A percentile compares a stretch with the other conserved stretches of the same genome.
These are phyloP conservation scores for Chionographis japonica DNA, from an alignment of 106 monocot species.

Conservation along the genomic window DNA sequence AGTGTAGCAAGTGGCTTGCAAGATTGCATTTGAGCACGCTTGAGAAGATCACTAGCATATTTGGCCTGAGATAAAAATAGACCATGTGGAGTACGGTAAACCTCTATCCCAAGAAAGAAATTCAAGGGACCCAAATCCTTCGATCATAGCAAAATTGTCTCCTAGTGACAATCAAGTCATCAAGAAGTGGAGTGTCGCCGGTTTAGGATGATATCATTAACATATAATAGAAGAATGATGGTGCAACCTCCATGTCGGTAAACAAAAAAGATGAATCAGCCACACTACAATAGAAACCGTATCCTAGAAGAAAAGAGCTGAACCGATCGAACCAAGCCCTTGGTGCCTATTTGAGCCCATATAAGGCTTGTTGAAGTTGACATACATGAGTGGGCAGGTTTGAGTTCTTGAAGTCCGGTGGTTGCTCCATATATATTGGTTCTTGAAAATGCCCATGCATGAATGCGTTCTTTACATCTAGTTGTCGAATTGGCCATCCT, in stretches of 20 bases:
- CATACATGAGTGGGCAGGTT: not conserved
- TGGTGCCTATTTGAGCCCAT: not conserved
- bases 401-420: not conserved
- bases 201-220: too few species aligned
- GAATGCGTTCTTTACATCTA: conserved; percentile 4
- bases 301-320: not conserved
- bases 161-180: too few species aligned
- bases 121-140: too few species aligned
- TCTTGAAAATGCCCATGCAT: not conserved
- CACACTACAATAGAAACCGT: too few species aligned
- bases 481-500: not conserved
- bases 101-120: not conserved
- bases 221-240: too few species aligned
- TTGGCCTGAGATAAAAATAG: not conserved
- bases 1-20: not conserved
- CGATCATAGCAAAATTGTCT: too few species aligned
- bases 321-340: not conserved
- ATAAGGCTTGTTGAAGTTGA: too few species aligned
- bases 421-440: conserved; percentile 1
- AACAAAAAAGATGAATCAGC: too few species aligned
- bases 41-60: not conserved
- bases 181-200: too few species aligned
- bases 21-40: not conserved
- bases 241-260: too few species aligned
- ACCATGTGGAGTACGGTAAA: not conserved